phyloP scores from a whole-genome alignment of 331 rosid species.

The Pyrus hybrid region DNA sequence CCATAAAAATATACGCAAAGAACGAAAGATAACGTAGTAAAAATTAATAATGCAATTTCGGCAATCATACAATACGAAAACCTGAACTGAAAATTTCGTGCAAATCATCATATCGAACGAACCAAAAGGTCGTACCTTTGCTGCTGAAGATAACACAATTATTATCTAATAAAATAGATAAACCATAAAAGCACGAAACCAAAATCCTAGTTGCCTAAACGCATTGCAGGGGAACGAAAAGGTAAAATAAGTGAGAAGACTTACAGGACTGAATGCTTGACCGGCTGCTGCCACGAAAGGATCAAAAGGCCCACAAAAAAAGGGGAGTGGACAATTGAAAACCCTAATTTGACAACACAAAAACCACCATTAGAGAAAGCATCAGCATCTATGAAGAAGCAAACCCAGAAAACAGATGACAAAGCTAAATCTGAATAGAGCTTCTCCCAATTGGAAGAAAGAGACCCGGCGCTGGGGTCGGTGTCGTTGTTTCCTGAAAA shows the following conservation, averaged over 20 bases:
- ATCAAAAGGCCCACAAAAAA: not conserved
- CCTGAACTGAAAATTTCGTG: not conserved
- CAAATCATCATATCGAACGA: not conserved
- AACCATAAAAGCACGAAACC: not conserved
- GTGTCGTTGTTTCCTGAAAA: constrained; percentile 12
- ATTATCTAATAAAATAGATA: not conserved
- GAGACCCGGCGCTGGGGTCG: not conserved
- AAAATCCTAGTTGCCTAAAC: not conserved
- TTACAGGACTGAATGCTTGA: not conserved
- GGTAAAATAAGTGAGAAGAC: not conserved
- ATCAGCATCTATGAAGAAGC: constrained; percentile 2
- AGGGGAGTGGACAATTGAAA: constrained; percentile 18
- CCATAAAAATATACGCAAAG: not conserved
- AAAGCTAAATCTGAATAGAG: not conserved
- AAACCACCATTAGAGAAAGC: constrained; percentile 26
- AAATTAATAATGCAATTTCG: too few species aligned
- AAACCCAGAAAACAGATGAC: constrained; percentile 5
- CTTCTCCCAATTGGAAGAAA: not conserved
- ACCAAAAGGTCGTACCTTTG: not conserved
- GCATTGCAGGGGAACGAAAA: not conserved
- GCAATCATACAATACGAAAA: not conserved
- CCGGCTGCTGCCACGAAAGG: not conserved
- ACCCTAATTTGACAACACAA: constrained; percentile 59
- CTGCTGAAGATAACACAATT: not conserved
- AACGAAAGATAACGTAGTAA: not conserved